Evolutionary conservation across 2,329 filamentous ascomycete genomes (phyloP).

Genomic region (Colletotrichum graminicola): DNA sequence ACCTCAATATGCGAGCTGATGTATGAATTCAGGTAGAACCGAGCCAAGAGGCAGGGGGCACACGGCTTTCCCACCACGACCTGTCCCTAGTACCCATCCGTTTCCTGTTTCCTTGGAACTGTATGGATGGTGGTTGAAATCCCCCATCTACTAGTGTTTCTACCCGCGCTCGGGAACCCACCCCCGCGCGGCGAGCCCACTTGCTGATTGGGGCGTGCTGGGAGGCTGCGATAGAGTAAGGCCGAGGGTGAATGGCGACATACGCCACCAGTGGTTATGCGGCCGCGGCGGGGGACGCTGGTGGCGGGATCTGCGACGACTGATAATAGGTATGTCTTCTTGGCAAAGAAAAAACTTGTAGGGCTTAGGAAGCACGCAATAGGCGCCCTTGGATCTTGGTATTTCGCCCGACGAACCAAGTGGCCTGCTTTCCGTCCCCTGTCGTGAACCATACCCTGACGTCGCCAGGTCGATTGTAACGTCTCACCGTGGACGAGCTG

Average conservation of each 20-base stretch:
- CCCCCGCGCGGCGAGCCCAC: slow-evolving; percentile 28
- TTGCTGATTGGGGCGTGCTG: not conserved
- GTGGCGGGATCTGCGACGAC: no score
- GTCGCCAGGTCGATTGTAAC: slow-evolving; percentile 15
- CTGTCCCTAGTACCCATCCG: slow-evolving; percentile 16
- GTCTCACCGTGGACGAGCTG: slow-evolving; percentile 3
- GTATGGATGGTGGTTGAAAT: not conserved
- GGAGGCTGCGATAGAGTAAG: slow-evolving; percentile 29
- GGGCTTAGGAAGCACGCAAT: slow-evolving; percentile 29
- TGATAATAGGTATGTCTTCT: not conserved
- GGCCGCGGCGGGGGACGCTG: not conserved
- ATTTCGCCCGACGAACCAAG: not conserved
- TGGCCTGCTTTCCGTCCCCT: not conserved
- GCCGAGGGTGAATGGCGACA: slow-evolving; percentile 39
- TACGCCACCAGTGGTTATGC: slow-evolving; percentile 3
- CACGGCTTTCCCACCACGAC: slow-evolving; percentile 17
- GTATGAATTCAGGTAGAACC: slow-evolving; percentile 21
- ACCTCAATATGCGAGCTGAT: not conserved
- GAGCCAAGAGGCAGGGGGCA: slow-evolving; percentile 17
- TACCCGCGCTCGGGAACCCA: not conserved
- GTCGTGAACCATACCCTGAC: not conserved
- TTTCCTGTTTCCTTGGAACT: not conserved
- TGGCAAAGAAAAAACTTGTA: slow-evolving; percentile 1
- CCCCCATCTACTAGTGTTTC: not conserved
- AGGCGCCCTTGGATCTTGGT: not conserved